Evolutionary conservation across 495 filamentous ascomycete species (phyloP).

Genomic region (Aspergillus coremiiformis): DNA sequence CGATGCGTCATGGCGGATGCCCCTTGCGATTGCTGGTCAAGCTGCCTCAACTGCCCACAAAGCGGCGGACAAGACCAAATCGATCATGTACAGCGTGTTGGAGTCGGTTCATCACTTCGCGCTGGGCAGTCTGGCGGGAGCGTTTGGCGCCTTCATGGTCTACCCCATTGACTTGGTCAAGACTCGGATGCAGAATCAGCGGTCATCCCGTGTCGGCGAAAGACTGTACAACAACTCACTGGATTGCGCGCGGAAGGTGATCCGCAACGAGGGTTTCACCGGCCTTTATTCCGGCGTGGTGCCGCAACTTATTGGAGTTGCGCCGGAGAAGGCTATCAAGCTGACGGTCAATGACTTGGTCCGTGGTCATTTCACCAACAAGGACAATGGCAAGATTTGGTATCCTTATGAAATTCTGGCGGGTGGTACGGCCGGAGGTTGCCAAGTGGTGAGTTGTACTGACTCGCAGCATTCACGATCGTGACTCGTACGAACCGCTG

Average conservation of each 20-base stretch:
- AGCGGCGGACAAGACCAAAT: constrained; percentile 43
- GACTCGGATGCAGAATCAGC: constrained; percentile 97
- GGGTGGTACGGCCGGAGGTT: constrained; percentile 84
- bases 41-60: constrained; percentile 35
- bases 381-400: constrained; percentile 67
- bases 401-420: constrained; percentile 68
- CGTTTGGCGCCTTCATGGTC: constrained; percentile 97
- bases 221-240: constrained; percentile 91
- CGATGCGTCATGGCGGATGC: constrained; percentile 79
- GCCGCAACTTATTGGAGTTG: constrained; percentile 92
- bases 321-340: constrained; percentile 98
- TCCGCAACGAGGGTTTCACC: constrained; percentile 80
- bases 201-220: constrained; percentile 70
- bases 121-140: constrained; percentile 82
- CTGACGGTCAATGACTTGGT: constrained; percentile 95
- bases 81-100: constrained; percentile 52
- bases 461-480: background rate
- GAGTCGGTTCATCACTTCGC: constrained; percentile 86
- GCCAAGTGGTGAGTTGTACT: constrained; percentile 77
- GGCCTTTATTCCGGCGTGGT: constrained; percentile 92
- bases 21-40: constrained; percentile 38
- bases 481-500: background rate
- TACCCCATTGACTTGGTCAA: constrained; percentile 99
- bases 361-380: constrained; percentile 65
- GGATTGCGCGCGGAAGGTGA: constrained; percentile 87